Base-by-base conservation (phyloP, 257 asterid genomes). In the Lavandula angustifolia region DNA sequence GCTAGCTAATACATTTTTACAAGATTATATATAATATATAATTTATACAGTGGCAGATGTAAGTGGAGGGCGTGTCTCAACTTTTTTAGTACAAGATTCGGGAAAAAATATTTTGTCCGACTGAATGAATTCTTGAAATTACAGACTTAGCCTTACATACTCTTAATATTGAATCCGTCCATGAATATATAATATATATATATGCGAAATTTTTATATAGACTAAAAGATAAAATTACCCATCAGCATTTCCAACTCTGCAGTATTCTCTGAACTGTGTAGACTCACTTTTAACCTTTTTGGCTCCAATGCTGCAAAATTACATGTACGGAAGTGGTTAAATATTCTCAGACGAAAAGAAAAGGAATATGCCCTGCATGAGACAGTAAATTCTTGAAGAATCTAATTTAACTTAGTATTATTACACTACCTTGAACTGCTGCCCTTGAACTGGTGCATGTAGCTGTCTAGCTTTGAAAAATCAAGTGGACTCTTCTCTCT, bases 381-480 rank as follows among this genome's bases (percentile, higher is more conserved):
- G 16, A 57, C 51, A 17, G 67, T 62, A 47, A 46, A 37, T 2
- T 60, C 7, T 60, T 41, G n/a, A 61, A 50, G 49, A 61, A 59
- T 40, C 22, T 59, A 8, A 16, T 6, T 41, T 27, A 3, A 11
- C 3, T 14, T 7, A 4, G 6, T 6, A 6, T 11, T 18, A 10
- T 3, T 44, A 7, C 13, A 3, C 7, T 69, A 91, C 96, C 98
- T 86, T 65, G 94, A 81, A 66, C 89, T 70, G 72, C 96, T 86
- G 50, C 94, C 88, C 66, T 69, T 84, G 79, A 91, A 84, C 76
- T 82, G 98, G 71, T 88, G 85, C 89, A 91, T 88, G 59, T 11
- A 63, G 57, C 62, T 68, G 42, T 88, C 98, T 69, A 91, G 80
- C 83, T 80, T 80, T 1, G 57, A 14, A 64, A 78, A 81, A 60